Evolutionary conservation across 169 alveolate species (phyloP), one percentile per base, ranked within the genome.

Genomic region (Plasmodium inui): DNA sequence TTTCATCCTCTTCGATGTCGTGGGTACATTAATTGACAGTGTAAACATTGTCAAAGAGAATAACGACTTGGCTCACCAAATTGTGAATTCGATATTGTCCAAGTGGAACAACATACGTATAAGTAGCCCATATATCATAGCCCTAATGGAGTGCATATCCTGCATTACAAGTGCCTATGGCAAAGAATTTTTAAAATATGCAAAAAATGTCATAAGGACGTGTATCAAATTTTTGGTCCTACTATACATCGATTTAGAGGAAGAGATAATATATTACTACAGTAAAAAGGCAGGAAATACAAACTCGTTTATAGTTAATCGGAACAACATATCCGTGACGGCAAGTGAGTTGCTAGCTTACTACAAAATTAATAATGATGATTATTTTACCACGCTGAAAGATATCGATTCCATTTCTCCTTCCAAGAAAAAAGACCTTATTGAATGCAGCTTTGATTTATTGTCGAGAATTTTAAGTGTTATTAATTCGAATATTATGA

Each of bases 1-100:
- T 94, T 95, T 96, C 92, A 95, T 97, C 70, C 94, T 96, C 37
- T 97, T 96, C 92, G 98, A 97, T 86, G 98, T 97, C 17, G 95
- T 97, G 19, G 98, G 98, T 17, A 94, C 96, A 3, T 80, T 96
- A 83, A 96, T 96, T n/a, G 96, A 95, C 79, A 73, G 93, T 44
- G 97, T 95, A 2, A 95, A 95, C 37, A 57, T 94, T 9, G 91
- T 82, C 8, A 83, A 93, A 44, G 95, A 92, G 17, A 84, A 83
- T 74, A 83, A 67, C 50, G 94, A 89, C 14, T 89, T 89, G 71
- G 94, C 94, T 2, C 94, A 89, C 67, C 67, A 89, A 89, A 70
- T 89, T 89, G 94, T 79, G 12, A 79, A 89, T 78, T 79, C 94
- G n/a, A 89, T 89, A 12, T 32, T 89, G 28, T 39, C 28, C 19